Conservation (phyloP, 139 green algal species). For the Chlorella sp. region DNA sequence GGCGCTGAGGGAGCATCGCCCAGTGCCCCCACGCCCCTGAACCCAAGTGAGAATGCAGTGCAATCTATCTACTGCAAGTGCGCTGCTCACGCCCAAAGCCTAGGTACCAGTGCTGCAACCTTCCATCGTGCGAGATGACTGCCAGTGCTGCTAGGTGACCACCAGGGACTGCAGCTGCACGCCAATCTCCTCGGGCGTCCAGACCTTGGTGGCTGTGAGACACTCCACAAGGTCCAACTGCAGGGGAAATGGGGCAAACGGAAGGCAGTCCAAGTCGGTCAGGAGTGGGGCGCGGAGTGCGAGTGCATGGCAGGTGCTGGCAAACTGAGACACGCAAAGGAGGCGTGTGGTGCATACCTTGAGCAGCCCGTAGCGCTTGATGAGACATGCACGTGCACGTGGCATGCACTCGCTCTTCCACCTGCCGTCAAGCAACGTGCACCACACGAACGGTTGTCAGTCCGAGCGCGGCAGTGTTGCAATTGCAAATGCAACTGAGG, state of each 20-base stretch:
- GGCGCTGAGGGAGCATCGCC: too few species aligned
- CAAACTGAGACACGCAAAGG: background rate
- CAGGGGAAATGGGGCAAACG: background rate
- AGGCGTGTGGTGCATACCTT: background rate
- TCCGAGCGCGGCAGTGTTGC: too few species aligned
- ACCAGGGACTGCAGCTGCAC: background rate
- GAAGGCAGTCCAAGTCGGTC: background rate
- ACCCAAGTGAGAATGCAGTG: too few species aligned
- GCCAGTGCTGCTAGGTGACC: too few species aligned
- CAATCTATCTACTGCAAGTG: too few species aligned
- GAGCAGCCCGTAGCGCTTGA: conserved; percentile 1
- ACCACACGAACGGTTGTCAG: too few species aligned
- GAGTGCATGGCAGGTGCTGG: background rate
- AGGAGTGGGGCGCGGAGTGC: background rate
- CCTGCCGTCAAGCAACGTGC: too few species aligned
- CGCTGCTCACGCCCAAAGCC: too few species aligned
- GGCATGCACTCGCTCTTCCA: background rate
- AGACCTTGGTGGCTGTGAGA: background rate
- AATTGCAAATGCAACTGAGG: too few species aligned
- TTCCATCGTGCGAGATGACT: too few species aligned
- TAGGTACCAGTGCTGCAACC: too few species aligned
- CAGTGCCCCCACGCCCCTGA: too few species aligned
- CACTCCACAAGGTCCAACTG: background rate
- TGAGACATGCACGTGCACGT: background rate
- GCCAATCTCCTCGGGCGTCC: background rate